phyloP scores from a whole-genome alignment of 768 basidiomycete species.

The Naganishia vaughanmartiniae region DNA sequence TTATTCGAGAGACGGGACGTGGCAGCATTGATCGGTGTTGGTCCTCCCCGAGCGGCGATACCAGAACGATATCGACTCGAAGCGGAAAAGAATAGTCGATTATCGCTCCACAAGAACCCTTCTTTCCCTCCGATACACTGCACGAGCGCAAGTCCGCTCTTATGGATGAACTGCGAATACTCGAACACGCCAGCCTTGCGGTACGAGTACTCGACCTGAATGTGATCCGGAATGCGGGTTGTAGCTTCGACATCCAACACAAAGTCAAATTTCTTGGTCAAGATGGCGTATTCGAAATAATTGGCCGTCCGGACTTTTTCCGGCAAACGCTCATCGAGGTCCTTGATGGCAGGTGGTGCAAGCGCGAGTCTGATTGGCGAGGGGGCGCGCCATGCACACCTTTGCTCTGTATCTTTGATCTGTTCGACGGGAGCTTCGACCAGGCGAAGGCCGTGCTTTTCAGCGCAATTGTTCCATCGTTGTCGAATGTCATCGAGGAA shows the following conservation, averaged over 20 bases:
- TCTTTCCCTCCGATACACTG: slow-evolving; percentile 75
- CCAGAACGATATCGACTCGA: slow-evolving; percentile 44
- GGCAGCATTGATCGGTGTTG: slow-evolving; percentile 54
- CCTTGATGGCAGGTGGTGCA: slow-evolving; percentile 66
- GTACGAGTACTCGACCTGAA: slow-evolving; percentile 87
- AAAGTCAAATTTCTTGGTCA: slow-evolving; percentile 70
- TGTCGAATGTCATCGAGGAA: slow-evolving; percentile 84
- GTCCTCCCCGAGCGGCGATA: slow-evolving; percentile 43
- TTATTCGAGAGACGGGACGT: slow-evolving; percentile 41
- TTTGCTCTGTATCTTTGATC: slow-evolving; percentile 77
- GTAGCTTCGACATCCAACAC: slow-evolving; percentile 70
- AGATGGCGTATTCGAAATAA: slow-evolving; percentile 77
- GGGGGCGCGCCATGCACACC: slow-evolving; percentile 88
- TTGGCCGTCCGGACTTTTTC: slow-evolving; percentile 61
- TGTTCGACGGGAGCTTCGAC: slow-evolving; percentile 92
- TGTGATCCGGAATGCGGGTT: slow-evolving; percentile 69
- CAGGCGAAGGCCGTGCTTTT: slow-evolving; percentile 82
- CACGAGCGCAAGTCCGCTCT: slow-evolving; percentile 81
- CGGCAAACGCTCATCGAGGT: slow-evolving; percentile 66
- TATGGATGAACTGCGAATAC: slow-evolving; percentile 89
- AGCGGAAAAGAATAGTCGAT: slow-evolving; percentile 60
- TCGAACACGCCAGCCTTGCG: slow-evolving; percentile 67
- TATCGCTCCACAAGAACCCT: slow-evolving; percentile 86
- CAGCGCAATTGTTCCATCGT: slow-evolving; percentile 75
- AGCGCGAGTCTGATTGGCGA: slow-evolving; percentile 75